A percentile compares a stretch with the other conserved stretches of the same genome.
These are phyloP conservation scores for Elaeagnus macrophylla DNA, from an alignment of 306 rosid genomes.

Conservation along the genomic window DNA sequence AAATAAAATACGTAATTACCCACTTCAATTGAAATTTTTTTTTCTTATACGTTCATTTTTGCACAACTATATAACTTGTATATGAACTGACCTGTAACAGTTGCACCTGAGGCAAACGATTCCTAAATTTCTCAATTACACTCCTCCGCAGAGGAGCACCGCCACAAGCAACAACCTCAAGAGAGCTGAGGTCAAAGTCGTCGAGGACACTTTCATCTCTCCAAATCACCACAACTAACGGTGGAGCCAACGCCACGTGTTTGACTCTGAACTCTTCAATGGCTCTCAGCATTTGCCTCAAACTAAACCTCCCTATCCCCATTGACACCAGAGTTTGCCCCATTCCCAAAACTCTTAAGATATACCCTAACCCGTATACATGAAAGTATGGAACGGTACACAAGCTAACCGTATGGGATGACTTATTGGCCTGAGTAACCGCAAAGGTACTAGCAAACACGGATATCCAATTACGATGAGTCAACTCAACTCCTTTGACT, in stretches of 20 bases:
- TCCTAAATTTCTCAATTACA: constrained; percentile 6
- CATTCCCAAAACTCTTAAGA: constrained; percentile 7
- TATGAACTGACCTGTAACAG: constrained; percentile 14
- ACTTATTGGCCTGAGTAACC: neutral
- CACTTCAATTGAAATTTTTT: no score
- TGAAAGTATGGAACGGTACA: constrained; percentile 30
- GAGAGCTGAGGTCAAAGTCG: constrained; percentile 22
- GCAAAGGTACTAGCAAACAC: neutral
- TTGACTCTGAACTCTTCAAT: constrained; percentile 13
- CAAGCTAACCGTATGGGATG: constrained; percentile 1
- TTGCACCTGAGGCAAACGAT: constrained; percentile 21
- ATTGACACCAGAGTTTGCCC: constrained; percentile 19
- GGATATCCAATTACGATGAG: constrained; percentile 24
- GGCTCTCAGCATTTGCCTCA: constrained; percentile 5
- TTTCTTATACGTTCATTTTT: no score
- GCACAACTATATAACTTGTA: neutral
- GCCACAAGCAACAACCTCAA: constrained; percentile 13
- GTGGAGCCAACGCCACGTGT: constrained; percentile 21
- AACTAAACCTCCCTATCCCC: constrained; percentile 12
- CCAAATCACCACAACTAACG: constrained; percentile 6
- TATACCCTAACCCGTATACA: constrained; percentile 23
- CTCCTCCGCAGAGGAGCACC: constrained; percentile 26
- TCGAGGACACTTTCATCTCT: neutral
- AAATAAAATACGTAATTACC: no score
- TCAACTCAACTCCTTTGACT: constrained; percentile 26